Percentiles rank a stretch among this genome's conserved stretches.
These are phyloP conservation scores for Claviceps humidiphila DNA, from an alignment of 2,329 filamentous ascomycete species.

Conservation along the genomic window DNA sequence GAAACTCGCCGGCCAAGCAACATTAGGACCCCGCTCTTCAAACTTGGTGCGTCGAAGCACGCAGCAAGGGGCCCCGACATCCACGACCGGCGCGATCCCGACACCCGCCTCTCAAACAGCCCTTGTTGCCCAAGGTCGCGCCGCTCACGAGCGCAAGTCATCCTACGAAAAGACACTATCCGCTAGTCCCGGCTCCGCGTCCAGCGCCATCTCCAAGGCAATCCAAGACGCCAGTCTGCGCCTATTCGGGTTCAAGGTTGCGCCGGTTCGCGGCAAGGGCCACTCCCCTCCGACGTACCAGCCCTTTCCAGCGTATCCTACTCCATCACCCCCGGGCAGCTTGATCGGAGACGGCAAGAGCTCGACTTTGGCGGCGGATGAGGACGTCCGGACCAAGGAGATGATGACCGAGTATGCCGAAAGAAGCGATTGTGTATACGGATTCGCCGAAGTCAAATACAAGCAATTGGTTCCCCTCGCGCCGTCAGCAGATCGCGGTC, in stretches of 20 bases:
- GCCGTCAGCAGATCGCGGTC: conserved; percentile 60
- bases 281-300: conserved; percentile 66
- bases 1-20: conserved; percentile 38
- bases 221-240: conserved; percentile 81
- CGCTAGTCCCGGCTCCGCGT: conserved; percentile 56
- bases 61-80: conserved; percentile 58
- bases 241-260: conserved; percentile 57
- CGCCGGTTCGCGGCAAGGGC: conserved; percentile 52
- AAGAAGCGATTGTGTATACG: conserved; percentile 88
- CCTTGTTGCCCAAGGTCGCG: conserved; percentile 56
- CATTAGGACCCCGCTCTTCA: conserved; percentile 41
- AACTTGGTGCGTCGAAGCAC: conserved; percentile 64
- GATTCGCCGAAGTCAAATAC: conserved; percentile 97
- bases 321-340: conserved; percentile 44
- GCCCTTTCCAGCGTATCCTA: conserved; percentile 75
- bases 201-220: conserved; percentile 86
- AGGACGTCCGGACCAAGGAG: conserved; percentile 66
- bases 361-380: conserved; percentile 54
- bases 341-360: conserved; percentile 53
- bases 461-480: conserved; percentile 87
- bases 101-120: conserved; percentile 57
- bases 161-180: conserved; percentile 71
- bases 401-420: conserved; percentile 85
- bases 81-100: conserved; percentile 55
- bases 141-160: conserved; percentile 59